Evolutionary conservation across 2,329 filamentous ascomycete species (phyloP).

Genomic region (Diaporthe ilicicola): DNA sequence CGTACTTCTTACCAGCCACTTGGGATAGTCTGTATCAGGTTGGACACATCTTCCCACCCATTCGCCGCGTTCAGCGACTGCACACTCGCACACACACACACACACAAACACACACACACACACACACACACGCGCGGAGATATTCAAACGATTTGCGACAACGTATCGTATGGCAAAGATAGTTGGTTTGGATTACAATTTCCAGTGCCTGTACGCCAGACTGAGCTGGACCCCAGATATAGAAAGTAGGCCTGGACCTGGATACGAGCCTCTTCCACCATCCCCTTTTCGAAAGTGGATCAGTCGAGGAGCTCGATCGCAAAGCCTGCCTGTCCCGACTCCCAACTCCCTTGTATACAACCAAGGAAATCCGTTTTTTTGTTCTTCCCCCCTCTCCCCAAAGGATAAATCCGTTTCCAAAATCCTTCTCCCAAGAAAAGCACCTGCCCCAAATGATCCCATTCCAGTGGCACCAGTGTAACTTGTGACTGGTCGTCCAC

Average conservation of each 20-base stretch:
- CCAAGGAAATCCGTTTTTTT: slow-evolving; percentile 14
- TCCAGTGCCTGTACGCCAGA: slow-evolving; percentile 10
- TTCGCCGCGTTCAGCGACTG: too few species aligned
- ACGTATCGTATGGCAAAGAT: slow-evolving; percentile 1
- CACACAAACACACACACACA: background rate
- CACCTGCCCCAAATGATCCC: slow-evolving; percentile 10
- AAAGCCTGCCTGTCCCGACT: slow-evolving; percentile 4
- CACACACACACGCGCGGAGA: background rate
- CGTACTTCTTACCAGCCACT: background rate
- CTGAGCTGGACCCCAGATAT: slow-evolving; percentile 7
- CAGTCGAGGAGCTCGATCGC: background rate
- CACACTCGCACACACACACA: background rate
- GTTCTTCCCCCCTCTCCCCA: slow-evolving; percentile 20
- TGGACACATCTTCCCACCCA: background rate
- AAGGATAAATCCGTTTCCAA: slow-evolving; percentile 17
- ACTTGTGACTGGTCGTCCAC: slow-evolving; percentile 15
- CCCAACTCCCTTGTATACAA: slow-evolving; percentile 25
- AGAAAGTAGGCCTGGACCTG: slow-evolving; percentile 4
- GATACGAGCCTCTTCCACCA: background rate
- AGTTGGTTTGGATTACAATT: slow-evolving; percentile 22
- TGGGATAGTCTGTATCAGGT: background rate
- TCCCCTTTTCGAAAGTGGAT: slow-evolving; percentile 7
- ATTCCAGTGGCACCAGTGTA: slow-evolving; percentile 22
- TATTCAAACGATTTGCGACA: background rate
- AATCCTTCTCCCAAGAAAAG: background rate